Conservation (phyloP, 1,284 basidiomycete genomes). For the Cronartium quercuum region DNA sequence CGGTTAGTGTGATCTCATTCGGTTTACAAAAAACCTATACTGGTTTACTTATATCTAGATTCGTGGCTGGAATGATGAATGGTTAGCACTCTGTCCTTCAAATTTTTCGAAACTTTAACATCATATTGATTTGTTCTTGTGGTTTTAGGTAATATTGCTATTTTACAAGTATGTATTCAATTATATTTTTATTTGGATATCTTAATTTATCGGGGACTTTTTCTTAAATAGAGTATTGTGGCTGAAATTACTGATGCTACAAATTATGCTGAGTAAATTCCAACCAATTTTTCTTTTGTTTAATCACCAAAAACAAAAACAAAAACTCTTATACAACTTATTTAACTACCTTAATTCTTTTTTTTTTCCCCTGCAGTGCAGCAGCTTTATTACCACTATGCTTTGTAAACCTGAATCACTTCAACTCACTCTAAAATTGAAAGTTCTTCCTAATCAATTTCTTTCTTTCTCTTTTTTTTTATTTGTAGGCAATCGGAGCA, state of each 20-base stretch:
- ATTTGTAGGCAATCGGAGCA: conserved; percentile 30
- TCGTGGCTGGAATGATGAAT: conserved; percentile 38
- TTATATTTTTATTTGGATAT: too few species aligned
- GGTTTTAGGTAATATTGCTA: conserved; percentile 19
- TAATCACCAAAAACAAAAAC: not conserved
- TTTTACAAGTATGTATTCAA: conserved; percentile 26
- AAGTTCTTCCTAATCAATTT: not conserved
- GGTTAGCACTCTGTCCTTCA: not conserved
- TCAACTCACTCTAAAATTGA: not conserved
- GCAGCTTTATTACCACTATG: conserved; percentile 26
- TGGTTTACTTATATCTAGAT: conserved; percentile 31
- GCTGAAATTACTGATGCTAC: conserved; percentile 29
- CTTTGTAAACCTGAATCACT: conserved; percentile 1
- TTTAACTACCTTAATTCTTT: not conserved
- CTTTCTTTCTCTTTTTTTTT: not conserved
- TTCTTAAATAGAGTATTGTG: conserved; percentile 3
- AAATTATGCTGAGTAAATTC: conserved; percentile 27
- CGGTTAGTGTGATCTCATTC: conserved; percentile 33
- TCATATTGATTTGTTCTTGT: not conserved
- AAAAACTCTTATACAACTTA: not conserved
- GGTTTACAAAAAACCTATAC: conserved; percentile 27
- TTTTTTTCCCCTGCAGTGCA: not conserved
- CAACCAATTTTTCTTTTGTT: not conserved
- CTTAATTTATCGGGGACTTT: not conserved
- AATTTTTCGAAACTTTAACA: not conserved